phyloP scores from a whole-genome alignment of 78 protist genomes.

The Corallochytrium limacisporum region DNA sequence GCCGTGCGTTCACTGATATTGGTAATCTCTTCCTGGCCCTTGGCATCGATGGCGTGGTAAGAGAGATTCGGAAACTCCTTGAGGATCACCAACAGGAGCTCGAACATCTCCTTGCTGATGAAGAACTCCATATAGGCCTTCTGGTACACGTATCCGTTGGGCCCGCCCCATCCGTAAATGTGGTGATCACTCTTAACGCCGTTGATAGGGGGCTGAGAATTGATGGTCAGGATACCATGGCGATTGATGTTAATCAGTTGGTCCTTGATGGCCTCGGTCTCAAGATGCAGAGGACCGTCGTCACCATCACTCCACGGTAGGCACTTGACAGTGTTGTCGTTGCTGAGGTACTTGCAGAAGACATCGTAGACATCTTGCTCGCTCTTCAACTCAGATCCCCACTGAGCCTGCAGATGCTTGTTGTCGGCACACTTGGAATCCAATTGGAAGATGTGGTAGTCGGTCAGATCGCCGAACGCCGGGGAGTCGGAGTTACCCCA shows the following conservation, averaged over 20 bases:
- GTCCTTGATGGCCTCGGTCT: conserved; percentile 11
- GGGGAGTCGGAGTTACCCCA: conserved; percentile 77
- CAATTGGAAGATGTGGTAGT: conserved; percentile 60
- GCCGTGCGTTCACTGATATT: conserved; percentile 20
- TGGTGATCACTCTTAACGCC: conserved; percentile 60
- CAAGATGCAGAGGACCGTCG: not conserved
- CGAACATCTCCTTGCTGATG: conserved; percentile 26
- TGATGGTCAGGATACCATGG: conserved; percentile 75
- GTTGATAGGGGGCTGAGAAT: conserved; percentile 85
- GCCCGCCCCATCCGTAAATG: conserved; percentile 86
- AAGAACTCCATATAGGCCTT: conserved; percentile 87
- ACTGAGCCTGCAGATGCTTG: too few relatives aligned
- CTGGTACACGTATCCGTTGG: conserved; percentile 80
- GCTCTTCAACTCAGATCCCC: conserved; percentile 17
- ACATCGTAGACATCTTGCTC: conserved; percentile 29
- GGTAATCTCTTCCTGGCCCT: conserved; percentile 12
- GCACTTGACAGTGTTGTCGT: conserved; percentile 8
- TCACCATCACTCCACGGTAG: conserved; percentile 44
- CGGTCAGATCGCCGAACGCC: conserved; percentile 77
- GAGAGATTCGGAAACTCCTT: conserved; percentile 36
- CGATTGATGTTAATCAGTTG: conserved; percentile 39
- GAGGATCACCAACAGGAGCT: not conserved
- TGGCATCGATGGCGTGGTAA: conserved; percentile 53
- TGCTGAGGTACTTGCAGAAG: conserved; percentile 40
- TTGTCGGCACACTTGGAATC: too few relatives aligned